Base-by-base conservation (phyloP, 2,329 filamentous ascomycete genomes). In the Pseudogymnoascus sp. region DNA sequence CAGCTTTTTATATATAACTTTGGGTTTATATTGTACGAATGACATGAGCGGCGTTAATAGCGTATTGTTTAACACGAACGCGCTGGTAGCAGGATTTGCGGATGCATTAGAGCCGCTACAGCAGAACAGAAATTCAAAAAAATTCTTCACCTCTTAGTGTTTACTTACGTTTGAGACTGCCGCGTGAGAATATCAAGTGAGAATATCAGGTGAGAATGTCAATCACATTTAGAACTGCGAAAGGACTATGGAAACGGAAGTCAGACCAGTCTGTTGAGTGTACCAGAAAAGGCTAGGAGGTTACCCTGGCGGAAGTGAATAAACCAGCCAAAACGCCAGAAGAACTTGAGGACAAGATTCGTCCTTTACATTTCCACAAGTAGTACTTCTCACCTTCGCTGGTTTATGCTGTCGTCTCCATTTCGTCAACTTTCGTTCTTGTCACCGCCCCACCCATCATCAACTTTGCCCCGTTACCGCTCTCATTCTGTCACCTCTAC, bases 61-160 rank as follows among this genome's bases (percentile, higher is more conserved):
- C 49, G 49, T 55, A 55, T 55, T 55, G 45, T 55, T 55, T 55
- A 29, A 33, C 49, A 55, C 49, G 49, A 55, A 33, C 10, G 26
- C 49, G 29, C 26, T 33, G 49, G 49, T n/a, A 33, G 3, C 14
- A 29, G 49, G 49, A 2, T 19, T 7, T 33, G 29, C 26, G 29
- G 49, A 55, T 52, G n/a, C 49, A 55, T 33, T 55, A 55, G 49
- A 33, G 26, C n/a, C 49, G 49, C 16, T 55, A 19, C 49, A 55
- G 10, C 29, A 33, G 49, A 55, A 55, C 19, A 55, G 26, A 55
- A 55, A 33, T 55, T 19, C 7, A 7, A 6, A 33, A 33, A 10
- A 6, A 33, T 19, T 55, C n/a, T 4, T 33, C 21, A 33, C 8
- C n/a, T 19, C n/a, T 21, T 11, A 12, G n/a, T 33, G 26, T 4